phyloP scores from a whole-genome alignment of 331 rosid species.

The Stylosanthes scabra region DNA sequence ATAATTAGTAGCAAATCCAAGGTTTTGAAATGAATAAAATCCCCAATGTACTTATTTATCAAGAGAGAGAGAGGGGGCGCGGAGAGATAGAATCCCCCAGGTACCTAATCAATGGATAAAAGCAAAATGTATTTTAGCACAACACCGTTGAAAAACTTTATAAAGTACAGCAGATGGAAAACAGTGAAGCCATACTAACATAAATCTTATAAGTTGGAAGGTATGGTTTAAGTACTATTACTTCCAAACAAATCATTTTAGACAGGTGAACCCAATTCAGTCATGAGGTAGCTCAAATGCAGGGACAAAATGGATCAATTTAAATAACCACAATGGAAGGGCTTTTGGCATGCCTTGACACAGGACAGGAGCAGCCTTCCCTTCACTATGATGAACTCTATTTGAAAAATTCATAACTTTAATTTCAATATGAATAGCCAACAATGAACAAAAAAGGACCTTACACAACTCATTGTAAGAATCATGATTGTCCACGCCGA shows the following conservation, averaged over 20 bases:
- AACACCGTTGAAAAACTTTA: background rate
- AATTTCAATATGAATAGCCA: slow-evolving; percentile 28
- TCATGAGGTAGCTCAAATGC: slow-evolving; percentile 1
- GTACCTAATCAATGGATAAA: background rate
- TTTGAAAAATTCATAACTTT: slow-evolving; percentile 10
- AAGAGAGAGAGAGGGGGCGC: too few relatives aligned
- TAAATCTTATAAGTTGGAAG: background rate
- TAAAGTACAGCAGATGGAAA: slow-evolving; percentile 1
- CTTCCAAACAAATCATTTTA: background rate
- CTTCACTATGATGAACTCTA: background rate
- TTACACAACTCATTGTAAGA: slow-evolving; percentile 94
- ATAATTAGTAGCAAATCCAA: background rate
- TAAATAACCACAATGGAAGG: slow-evolving; percentile 18
- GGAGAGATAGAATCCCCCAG: background rate
- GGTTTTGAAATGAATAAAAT: slow-evolving; percentile 2
- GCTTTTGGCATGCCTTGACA: slow-evolving; percentile 14
- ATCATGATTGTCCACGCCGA: slow-evolving; percentile 88
- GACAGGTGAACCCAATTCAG: background rate
- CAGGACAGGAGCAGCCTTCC: slow-evolving; percentile 20
- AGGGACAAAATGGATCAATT: background rate
- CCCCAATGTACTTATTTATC: background rate
- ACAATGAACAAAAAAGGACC: slow-evolving; percentile 31
- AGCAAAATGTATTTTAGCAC: slow-evolving; percentile 3
- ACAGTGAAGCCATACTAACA: slow-evolving; percentile 8
- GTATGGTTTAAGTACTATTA: background rate